Percentiles rank a stretch among this genome's conserved stretches.
phyloP scores from a whole-genome alignment of 768 basidiomycete genomes.

The Mycena vulgaris region DNA sequence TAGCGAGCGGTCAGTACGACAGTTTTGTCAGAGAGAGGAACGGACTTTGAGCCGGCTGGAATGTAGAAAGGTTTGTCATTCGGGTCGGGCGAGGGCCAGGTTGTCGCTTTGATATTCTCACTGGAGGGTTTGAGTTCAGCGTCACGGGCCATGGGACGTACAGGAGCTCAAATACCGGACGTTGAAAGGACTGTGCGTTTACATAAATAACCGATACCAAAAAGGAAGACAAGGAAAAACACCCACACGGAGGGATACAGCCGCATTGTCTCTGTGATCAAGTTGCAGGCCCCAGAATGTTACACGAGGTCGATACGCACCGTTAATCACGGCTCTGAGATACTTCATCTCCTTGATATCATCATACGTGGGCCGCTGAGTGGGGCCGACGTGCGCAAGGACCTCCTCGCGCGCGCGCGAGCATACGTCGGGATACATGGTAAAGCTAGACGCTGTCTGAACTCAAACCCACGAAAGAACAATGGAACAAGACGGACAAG shows the following conservation, averaged over 20 bases:
- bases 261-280: slow-evolving; percentile 66
- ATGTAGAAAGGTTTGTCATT: slow-evolving; percentile 52
- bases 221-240: background rate
- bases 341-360: slow-evolving; percentile 74
- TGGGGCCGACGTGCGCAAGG: slow-evolving; percentile 59
- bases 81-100: slow-evolving; percentile 48
- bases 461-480: background rate
- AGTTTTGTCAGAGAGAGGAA: slow-evolving; percentile 20
- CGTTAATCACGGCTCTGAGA: slow-evolving; percentile 73
- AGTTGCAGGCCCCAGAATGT: background rate
- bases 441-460: slow-evolving; percentile 13
- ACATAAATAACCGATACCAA: no score
- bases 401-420: slow-evolving; percentile 68
- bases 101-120: slow-evolving; percentile 49
- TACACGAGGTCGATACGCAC: slow-evolving; percentile 43
- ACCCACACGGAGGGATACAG: slow-evolving; percentile 68
- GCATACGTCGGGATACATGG: slow-evolving; percentile 61
- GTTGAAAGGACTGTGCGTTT: slow-evolving; percentile 66
- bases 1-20: background rate
- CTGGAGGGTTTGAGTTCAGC: background rate
- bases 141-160: background rate
- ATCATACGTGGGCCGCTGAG: slow-evolving; percentile 65
- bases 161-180: slow-evolving; percentile 37
- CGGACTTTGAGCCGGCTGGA: slow-evolving; percentile 48
- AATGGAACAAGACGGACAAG: slow-evolving; percentile 37